Evolutionary conservation across 2,329 filamentous ascomycete genomes (phyloP).

Genomic region (Epichloe sylvatica): DNA sequence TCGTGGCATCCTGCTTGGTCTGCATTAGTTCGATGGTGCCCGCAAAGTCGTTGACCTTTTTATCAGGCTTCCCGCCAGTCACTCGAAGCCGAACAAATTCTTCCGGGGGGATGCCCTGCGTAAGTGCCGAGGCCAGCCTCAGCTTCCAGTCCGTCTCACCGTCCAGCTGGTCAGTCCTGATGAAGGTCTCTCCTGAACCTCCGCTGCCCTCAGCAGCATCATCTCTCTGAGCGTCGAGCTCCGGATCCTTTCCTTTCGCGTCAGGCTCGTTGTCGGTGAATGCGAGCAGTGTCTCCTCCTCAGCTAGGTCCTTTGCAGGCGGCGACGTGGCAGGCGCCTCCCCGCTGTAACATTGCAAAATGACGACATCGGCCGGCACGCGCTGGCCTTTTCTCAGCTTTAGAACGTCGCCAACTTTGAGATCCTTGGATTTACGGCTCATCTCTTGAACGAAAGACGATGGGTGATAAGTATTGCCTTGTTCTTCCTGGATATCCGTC

Average conservation of each 20-base stretch:
- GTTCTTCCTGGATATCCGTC: constrained; percentile 57
- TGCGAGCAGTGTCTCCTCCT: constrained; percentile 29
- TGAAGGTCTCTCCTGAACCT: constrained; percentile 78
- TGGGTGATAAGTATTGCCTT: constrained; percentile 37
- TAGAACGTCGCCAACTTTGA: constrained; percentile 91
- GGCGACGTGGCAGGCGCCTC: constrained; percentile 29
- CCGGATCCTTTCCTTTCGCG: constrained; percentile 23
- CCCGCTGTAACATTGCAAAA: constrained; percentile 64
- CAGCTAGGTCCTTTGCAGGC: constrained; percentile 17
- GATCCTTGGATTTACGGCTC: constrained; percentile 67
- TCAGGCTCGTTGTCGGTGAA: constrained; percentile 24
- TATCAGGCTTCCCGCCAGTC: constrained; percentile 80
- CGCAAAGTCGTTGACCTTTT: constrained; percentile 85
- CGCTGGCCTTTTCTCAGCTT: constrained; percentile 85
- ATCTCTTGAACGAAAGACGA: constrained; percentile 49
- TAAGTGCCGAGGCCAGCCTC: constrained; percentile 70
- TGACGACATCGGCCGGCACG: constrained; percentile 86
- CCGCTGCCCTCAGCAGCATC: constrained; percentile 20
- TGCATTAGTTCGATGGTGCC: constrained; percentile 71
- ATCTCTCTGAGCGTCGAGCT: constrained; percentile 12
- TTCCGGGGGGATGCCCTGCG: constrained; percentile 57
- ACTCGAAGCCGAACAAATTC: constrained; percentile 60
- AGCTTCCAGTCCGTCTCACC: constrained; percentile 99
- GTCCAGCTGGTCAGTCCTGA: constrained; percentile 91
- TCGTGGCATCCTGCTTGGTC: constrained; percentile 35